These are phyloP conservation scores for Penicillium sp. DNA, from an alignment of 2,329 filamentous ascomycete species.

Conservation along the genomic window DNA sequence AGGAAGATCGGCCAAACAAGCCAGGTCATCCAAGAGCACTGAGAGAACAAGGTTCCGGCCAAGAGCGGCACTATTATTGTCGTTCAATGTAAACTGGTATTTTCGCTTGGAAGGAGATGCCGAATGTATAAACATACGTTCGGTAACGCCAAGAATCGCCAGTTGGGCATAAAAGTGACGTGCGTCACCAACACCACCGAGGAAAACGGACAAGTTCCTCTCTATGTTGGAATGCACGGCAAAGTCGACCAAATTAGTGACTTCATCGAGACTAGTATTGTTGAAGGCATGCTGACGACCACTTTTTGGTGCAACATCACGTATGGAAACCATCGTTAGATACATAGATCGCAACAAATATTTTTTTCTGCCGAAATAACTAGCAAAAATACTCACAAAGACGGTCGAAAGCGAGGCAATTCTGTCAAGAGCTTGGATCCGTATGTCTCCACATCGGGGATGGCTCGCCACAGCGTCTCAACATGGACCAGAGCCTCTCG, in stretches of 20 bases:
- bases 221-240: slow-evolving; percentile 4
- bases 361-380: neutral
- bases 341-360: neutral
- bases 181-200: slow-evolving; percentile 12
- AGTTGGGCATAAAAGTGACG: slow-evolving; percentile 14
- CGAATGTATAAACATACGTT: slow-evolving; percentile 6
- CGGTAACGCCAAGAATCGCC: slow-evolving; percentile 8
- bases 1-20: slow-evolving; percentile 4
- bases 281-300: neutral
- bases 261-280: slow-evolving; percentile 5
- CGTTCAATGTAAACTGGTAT: slow-evolving; percentile 12
- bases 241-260: slow-evolving; percentile 11
- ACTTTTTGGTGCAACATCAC: neutral
- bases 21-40: slow-evolving; percentile 12
- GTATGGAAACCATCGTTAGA: neutral
- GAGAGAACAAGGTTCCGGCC: slow-evolving; percentile 12
- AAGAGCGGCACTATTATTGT: slow-evolving; percentile 1
- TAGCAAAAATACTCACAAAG: neutral
- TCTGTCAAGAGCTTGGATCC: neutral
- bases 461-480: slow-evolving; percentile 4
- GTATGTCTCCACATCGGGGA: slow-evolving; percentile 1
- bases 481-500: slow-evolving; percentile 4
- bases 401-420: slow-evolving; percentile 8
- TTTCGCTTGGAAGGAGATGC: slow-evolving; percentile 2
- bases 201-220: slow-evolving; percentile 8